Conservation (phyloP, 768 basidiomycete genomes). For the Termitomyces sp. region DNA sequence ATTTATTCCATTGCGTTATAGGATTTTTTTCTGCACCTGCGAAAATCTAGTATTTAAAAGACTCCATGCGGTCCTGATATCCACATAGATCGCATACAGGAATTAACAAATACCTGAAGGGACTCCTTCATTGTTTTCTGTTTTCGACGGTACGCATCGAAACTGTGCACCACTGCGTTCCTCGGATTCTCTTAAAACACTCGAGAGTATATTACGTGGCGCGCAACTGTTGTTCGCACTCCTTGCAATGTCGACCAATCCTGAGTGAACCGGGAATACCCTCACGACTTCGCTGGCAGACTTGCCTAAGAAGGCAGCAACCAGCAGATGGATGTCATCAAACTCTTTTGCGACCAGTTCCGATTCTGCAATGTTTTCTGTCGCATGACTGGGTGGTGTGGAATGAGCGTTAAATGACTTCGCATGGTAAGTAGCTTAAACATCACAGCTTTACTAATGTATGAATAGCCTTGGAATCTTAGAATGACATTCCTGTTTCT, state of each 20-base stretch:
- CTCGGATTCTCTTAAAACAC: slow-evolving; percentile 28
- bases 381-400: slow-evolving; percentile 13
- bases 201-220: slow-evolving; percentile 22
- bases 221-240: slow-evolving; percentile 28
- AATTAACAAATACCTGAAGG: slow-evolving; percentile 27
- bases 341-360: slow-evolving; percentile 52
- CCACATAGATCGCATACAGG: slow-evolving; percentile 35
- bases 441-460: background rate
- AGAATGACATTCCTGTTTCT: background rate
- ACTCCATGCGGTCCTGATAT: too few relatives aligned
- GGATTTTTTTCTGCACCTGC: too few relatives aligned
- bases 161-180: slow-evolving; percentile 34
- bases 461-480: background rate
- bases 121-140: background rate
- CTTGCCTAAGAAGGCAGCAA: slow-evolving; percentile 49
- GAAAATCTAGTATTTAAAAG: too few relatives aligned
- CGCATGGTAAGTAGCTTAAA: background rate
- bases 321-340: slow-evolving; percentile 57
- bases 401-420: slow-evolving; percentile 41
- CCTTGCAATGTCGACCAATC: slow-evolving; percentile 46
- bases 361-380: slow-evolving; percentile 62
- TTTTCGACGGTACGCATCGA: too few relatives aligned
- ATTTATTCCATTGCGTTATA: too few relatives aligned
- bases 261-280: slow-evolving; percentile 34
- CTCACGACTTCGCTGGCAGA: slow-evolving; percentile 42